A percentile compares a stretch with the other conserved stretches of the same genome.
These are phyloP conservation scores for Malassezia sp. DNA, from an alignment of 1,284 basidiomycete species.

Conservation along the genomic window DNA sequence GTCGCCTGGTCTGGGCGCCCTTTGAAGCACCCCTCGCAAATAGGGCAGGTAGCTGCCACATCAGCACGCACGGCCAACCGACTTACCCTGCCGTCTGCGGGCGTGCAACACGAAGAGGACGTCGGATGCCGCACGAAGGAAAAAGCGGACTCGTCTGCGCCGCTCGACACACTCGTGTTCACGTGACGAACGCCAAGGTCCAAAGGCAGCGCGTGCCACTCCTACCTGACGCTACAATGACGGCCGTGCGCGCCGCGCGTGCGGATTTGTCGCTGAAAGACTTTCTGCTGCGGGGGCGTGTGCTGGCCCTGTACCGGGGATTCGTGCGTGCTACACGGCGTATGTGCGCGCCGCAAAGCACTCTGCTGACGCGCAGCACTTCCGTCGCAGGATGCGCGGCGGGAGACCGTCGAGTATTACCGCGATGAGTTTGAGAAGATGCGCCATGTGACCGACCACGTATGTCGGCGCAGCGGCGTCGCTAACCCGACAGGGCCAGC, in stretches of 20 bases:
- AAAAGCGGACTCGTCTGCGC: background rate
- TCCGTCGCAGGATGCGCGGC: conserved; percentile 3
- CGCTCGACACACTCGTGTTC: background rate
- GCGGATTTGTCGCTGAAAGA: background rate
- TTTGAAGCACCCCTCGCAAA: conserved; percentile 12
- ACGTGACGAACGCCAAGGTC: conserved; percentile 10
- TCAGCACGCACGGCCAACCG: background rate
- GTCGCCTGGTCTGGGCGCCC: conserved; percentile 17
- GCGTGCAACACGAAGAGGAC: conserved; percentile 18
- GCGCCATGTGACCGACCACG: conserved; percentile 5
- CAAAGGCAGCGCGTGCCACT: no score
- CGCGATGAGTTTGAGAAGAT: conserved; percentile 11
- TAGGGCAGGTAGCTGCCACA: background rate
- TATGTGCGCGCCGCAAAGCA: conserved; percentile 2
- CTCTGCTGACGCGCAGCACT: background rate
- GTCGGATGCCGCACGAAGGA: conserved; percentile 17
- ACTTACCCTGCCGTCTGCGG: background rate
- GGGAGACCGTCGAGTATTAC: conserved; percentile 15
- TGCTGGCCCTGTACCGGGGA: conserved; percentile 5
- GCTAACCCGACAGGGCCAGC: conserved; percentile 1
- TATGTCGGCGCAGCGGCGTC: background rate
- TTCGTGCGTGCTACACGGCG: conserved; percentile 10
- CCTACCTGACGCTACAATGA: background rate
- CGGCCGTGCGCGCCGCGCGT: background rate
- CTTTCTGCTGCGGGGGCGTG: conserved; percentile 8